Evolutionary conservation across 1,139 yeast species (phyloP).

Genomic region (Saccharomycopsis hybrid): DNA sequence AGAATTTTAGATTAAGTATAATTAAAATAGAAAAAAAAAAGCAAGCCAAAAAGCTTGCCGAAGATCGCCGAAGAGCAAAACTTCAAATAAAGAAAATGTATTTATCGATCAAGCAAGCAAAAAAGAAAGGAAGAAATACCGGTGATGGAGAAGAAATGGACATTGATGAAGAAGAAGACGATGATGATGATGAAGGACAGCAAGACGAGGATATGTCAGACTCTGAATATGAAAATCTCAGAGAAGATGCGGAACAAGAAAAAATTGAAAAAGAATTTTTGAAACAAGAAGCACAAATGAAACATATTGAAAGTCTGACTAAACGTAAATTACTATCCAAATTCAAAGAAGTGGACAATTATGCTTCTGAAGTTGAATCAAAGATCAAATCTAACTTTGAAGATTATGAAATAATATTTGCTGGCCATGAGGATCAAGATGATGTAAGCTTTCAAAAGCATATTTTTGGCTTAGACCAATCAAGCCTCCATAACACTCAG

Average conservation of each 20-base stretch:
- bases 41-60: slow-evolving; percentile 43
- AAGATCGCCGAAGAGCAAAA: slow-evolving; percentile 48
- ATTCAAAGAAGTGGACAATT: slow-evolving; percentile 6
- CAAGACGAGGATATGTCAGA: slow-evolving; percentile 26
- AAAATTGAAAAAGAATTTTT: slow-evolving; percentile 26
- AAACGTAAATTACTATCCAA: slow-evolving; percentile 15
- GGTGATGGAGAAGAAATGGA: slow-evolving; percentile 25
- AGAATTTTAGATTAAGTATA: slow-evolving; percentile 57
- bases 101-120: slow-evolving; percentile 42
- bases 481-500: slow-evolving; percentile 21
- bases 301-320: slow-evolving; percentile 24
- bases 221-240: slow-evolving; percentile 25
- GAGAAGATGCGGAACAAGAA: slow-evolving; percentile 24
- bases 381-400: slow-evolving; percentile 16
- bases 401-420: slow-evolving; percentile 25
- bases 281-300: slow-evolving; percentile 24
- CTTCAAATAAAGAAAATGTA: slow-evolving; percentile 44
- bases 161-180: slow-evolving; percentile 25
- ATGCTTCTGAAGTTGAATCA: slow-evolving; percentile 1
- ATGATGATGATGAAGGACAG: slow-evolving; percentile 24
- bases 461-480: too few relatives aligned
- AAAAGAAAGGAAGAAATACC: slow-evolving; percentile 36
- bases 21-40: slow-evolving; percentile 51
- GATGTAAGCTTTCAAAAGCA: too few relatives aligned
- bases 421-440: slow-evolving; percentile 22